These are phyloP conservation scores for Leccinum obscurum DNA, from an alignment of 768 basidiomycete genomes.

Conservation along the genomic window DNA sequence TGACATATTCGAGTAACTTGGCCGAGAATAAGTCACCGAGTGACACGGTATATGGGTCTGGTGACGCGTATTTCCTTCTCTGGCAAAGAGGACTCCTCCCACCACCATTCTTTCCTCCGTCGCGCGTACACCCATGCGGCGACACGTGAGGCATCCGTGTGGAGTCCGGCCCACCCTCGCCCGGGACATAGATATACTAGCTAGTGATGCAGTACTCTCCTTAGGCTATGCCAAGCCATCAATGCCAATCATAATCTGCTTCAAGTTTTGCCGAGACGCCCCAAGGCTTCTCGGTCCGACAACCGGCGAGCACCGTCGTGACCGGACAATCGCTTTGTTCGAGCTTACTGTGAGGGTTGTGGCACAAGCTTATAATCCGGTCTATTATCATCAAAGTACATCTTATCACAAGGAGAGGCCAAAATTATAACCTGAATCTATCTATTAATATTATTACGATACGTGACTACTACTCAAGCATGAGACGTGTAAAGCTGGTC, in stretches of 20 bases:
- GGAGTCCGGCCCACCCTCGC: background rate
- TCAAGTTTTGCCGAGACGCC: too few relatives aligned
- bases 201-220: background rate
- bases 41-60: background rate
- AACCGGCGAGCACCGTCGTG: too few relatives aligned
- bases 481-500: background rate
- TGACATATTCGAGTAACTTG: background rate
- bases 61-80: background rate
- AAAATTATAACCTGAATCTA: background rate
- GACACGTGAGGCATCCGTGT: background rate
- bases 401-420: too few relatives aligned
- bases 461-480: background rate
- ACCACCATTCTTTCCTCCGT: background rate
- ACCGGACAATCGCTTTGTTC: too few relatives aligned
- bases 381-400: too few relatives aligned
- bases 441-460: background rate
- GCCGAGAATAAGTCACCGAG: background rate
- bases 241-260: too few relatives aligned
- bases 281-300: too few relatives aligned
- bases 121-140: background rate
- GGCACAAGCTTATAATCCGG: too few relatives aligned
- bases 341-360: too few relatives aligned
- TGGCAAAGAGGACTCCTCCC: background rate
- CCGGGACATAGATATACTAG: background rate
- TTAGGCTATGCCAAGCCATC: too few relatives aligned